Conservation (phyloP, 805 yeast genomes). For the Isabelozyma heimii region DNA sequence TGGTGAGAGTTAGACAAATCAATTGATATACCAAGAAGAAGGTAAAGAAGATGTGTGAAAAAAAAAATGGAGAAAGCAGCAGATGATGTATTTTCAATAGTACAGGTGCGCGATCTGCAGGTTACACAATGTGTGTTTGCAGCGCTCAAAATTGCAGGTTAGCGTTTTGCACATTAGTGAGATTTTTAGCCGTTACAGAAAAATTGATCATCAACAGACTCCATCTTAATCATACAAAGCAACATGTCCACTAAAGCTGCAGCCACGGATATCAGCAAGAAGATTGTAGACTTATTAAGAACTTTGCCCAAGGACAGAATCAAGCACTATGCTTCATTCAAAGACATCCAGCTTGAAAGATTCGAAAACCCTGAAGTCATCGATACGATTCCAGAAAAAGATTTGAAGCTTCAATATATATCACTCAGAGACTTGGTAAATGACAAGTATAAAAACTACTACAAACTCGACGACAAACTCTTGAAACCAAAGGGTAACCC, state of each 20-base stretch:
- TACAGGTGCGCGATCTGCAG: background rate
- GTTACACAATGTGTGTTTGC: background rate
- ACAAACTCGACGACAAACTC: constrained; percentile 63
- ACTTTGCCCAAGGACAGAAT: constrained; percentile 68
- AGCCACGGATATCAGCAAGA: constrained; percentile 50
- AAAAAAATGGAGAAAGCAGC: background rate
- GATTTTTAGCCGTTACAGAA: background rate
- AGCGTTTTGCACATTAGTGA: background rate
- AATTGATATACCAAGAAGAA: background rate
- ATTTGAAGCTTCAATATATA: constrained; percentile 56
- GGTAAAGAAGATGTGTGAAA: background rate
- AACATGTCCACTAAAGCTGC: constrained; percentile 22
- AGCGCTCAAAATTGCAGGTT: background rate
- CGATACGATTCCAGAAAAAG: constrained; percentile 42
- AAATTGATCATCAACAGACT: background rate
- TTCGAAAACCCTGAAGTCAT: constrained; percentile 33
- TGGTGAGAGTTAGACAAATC: background rate
- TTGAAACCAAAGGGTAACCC: constrained; percentile 84
- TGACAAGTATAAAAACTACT: constrained; percentile 62
- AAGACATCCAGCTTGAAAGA: constrained; percentile 54
- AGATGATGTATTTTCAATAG: background rate
- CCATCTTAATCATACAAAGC: background rate
- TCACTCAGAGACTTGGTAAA: constrained; percentile 56
- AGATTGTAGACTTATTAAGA: constrained; percentile 56
- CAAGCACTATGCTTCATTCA: constrained; percentile 68